Base-by-base conservation (phyloP, 2,329 filamentous ascomycete species). In the Massarina eburnea region DNA sequence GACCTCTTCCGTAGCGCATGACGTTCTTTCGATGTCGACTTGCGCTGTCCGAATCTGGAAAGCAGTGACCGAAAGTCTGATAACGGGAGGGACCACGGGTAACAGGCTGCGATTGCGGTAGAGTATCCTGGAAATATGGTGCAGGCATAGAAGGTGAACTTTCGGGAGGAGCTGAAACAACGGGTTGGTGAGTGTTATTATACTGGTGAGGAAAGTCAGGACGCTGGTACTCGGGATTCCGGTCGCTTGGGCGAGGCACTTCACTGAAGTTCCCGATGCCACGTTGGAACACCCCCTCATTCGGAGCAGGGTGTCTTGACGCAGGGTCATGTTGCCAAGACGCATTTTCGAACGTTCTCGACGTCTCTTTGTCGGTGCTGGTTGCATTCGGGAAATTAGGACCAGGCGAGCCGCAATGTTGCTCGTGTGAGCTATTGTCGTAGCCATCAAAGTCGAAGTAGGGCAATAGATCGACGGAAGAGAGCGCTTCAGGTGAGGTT, bases 1-100 rank as follows among this genome's bases (percentile, higher is more conserved):
- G 61, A 12, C 52, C 42, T 3, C 64, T 55, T 4, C 54, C 51
- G 36, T 65, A 67, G 0, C 59, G 56, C 21, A 62, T 64, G 8
- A 40, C 54, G 9, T 43, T 20, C 19, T 61, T 62, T 3, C 66
- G 63, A 43, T 61, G 57, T 2, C 44, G 22, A 34, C 58, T 58
- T 12, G 66, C 64, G 14, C 39, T 46, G 10, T 51, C 43, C 1
- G 63, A 54, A 19, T 50, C 40, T 4, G 15, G 18, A 27, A 68
- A 68, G 0, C 49, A 37, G 12, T 50, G 45, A 7, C 48, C 37
- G 27, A 66, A 68, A 1, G 58, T 43, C 2, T 38, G 36, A 34
- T 62, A 68, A 14, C 37, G 49, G 3, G 54, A 51, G 4, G 27
- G 15, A 21, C 39, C 27, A 7, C 46, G 45, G 3, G 21, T 36